Evolutionary conservation across 2,329 filamentous ascomycete genomes (phyloP).

Genomic region (Pseudocercospora cruenta): DNA sequence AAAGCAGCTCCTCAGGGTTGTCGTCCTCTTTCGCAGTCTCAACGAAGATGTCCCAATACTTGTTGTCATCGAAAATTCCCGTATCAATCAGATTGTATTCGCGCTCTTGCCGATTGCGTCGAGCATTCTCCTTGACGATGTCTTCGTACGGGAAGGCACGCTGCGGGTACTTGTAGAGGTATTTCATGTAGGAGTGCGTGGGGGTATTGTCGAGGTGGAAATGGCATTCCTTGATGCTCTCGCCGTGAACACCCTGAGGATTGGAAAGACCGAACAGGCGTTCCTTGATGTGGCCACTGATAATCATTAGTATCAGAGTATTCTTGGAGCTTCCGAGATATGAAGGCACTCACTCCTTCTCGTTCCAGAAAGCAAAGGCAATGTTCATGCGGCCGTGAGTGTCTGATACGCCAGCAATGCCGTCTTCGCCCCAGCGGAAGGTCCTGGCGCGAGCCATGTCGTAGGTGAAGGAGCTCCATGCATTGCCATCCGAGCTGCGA

Average conservation of each 20-base stretch:
- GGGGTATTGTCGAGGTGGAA: slow-evolving; percentile 97
- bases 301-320: slow-evolving; percentile 43
- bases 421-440: slow-evolving; percentile 95
- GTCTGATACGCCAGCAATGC: slow-evolving; percentile 93
- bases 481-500: slow-evolving; percentile 77
- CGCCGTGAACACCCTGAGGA: slow-evolving; percentile 94
- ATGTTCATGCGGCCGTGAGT: slow-evolving; percentile 90
- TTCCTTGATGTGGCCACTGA: slow-evolving; percentile 88
- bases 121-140: slow-evolving; percentile 80
- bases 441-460: slow-evolving; percentile 86
- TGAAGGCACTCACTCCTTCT: slow-evolving; percentile 72
- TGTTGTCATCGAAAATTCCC: slow-evolving; percentile 81
- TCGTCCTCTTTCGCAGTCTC: slow-evolving; percentile 94
- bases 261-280: slow-evolving; percentile 93
- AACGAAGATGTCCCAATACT: slow-evolving; percentile 97
- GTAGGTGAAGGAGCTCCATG: slow-evolving; percentile 96
- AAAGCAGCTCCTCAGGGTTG: slow-evolving; percentile 86
- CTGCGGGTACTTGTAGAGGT: slow-evolving; percentile 96
- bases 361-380: slow-evolving; percentile 97
- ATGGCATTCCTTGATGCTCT: slow-evolving; percentile 94
- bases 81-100: slow-evolving; percentile 95
- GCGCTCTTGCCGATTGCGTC: slow-evolving; percentile 71
- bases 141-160: slow-evolving; percentile 89
- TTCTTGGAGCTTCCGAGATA: not conserved
- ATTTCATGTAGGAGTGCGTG: slow-evolving; percentile 97